A percentile compares a stretch with the other conserved stretches of the same genome.
These are phyloP conservation scores for Fusarium chuoi DNA, from an alignment of 2,329 filamentous ascomycete genomes.

Conservation along the genomic window DNA sequence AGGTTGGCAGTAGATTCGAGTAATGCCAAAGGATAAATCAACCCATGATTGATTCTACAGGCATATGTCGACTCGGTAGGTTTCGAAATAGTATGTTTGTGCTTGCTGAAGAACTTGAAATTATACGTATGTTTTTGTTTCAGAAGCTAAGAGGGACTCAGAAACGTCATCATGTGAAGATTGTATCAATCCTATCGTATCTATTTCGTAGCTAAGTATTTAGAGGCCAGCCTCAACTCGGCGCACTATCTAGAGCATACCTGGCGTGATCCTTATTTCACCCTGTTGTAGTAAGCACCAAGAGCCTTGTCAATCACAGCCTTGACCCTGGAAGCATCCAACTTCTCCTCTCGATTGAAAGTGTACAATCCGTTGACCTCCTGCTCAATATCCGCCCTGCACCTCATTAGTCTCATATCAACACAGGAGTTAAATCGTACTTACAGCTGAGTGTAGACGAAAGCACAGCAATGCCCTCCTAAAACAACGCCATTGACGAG, in stretches of 20 bases:
- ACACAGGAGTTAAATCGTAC: constrained; percentile 37
- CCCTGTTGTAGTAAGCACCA: constrained; percentile 55
- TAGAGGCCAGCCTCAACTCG: background rate
- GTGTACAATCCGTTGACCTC: constrained; percentile 75
- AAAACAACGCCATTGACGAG: constrained; percentile 68
- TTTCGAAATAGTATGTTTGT: background rate
- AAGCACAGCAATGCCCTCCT: constrained; percentile 66
- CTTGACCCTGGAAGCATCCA: constrained; percentile 66
- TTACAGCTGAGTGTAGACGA: constrained; percentile 75
- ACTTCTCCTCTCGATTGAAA: constrained; percentile 69
- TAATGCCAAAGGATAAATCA: background rate
- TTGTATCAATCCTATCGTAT: background rate
- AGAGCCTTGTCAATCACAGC: constrained; percentile 65
- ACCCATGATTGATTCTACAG: background rate
- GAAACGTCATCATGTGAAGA: background rate
- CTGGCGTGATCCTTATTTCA: constrained; percentile 9
- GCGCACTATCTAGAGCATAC: background rate
- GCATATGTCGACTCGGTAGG: background rate
- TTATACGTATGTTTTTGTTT: fast-evolving
- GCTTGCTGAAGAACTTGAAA: fast-evolving
- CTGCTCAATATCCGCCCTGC: constrained; percentile 70
- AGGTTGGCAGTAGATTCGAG: background rate
- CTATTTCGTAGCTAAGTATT: background rate
- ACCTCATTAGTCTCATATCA: constrained; percentile 8
- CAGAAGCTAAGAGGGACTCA: fast-evolving